These are phyloP conservation scores for Trametes cinnabarina DNA, from an alignment of 768 basidiomycete species.

Conservation along the genomic window DNA sequence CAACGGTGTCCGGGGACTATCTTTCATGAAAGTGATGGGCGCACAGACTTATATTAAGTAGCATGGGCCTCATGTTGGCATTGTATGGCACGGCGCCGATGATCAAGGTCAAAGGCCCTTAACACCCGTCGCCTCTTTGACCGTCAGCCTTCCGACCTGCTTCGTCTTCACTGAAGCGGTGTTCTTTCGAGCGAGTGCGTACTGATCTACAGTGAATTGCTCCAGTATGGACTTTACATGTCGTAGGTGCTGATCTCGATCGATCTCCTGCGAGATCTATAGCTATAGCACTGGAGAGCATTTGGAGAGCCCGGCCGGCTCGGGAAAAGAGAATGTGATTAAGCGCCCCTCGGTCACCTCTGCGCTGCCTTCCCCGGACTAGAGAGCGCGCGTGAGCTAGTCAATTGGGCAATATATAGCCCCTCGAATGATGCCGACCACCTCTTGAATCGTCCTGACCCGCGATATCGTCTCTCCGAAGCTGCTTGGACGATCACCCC, in stretches of 20 bases:
- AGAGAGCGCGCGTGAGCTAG: not conserved
- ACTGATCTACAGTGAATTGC: too few species aligned
- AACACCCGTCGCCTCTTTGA: too few species aligned
- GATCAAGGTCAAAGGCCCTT: too few species aligned
- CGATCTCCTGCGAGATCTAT: not conserved
- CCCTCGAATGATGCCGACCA: not conserved
- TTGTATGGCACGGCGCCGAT: too few species aligned
- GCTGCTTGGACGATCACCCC: not conserved
- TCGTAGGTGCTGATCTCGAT: not conserved
- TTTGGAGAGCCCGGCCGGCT: not conserved
- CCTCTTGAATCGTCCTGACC: not conserved
- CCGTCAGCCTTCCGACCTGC: too few species aligned
- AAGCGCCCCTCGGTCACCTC: not conserved
- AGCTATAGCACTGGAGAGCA: not conserved
- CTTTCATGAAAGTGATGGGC: slow-evolving; percentile 1
- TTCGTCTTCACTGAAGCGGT: too few species aligned
- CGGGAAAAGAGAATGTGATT: not conserved
- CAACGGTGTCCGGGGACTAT: slow-evolving; percentile 2
- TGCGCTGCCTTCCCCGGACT: not conserved
- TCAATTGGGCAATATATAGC: not conserved
- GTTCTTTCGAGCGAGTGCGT: too few species aligned
- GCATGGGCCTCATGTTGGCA: not conserved
- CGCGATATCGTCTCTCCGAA: too few species aligned
- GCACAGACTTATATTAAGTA: too few species aligned
- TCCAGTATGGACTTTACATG: not conserved